Evolutionary conservation across 2,329 filamentous ascomycete species (phyloP), one percentile per base, ranked within the genome.

Genomic region (Dactylonectria macrodidyma): DNA sequence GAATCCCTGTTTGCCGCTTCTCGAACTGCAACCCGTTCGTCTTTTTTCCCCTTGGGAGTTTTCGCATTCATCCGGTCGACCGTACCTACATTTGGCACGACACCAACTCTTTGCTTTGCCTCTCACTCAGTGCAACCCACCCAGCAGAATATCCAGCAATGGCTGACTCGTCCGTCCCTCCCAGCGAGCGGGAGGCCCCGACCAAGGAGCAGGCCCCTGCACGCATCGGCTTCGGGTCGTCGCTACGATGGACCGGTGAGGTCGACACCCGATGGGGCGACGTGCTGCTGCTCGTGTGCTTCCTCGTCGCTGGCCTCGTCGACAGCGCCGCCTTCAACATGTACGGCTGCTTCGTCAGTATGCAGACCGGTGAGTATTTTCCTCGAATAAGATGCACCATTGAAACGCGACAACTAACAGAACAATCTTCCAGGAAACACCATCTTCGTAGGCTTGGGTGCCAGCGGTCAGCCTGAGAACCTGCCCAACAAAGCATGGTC

Each of bases 311-410:
- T 3, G 75, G 75, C 19, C 68, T 76, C 1, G 75, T 76, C 5
- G 75, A 76, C 38, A 76, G 75, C 44, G 74, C 75, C 6, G 75
- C 75, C 1, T 76, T 76, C 30, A 76, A 75, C 65, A 71, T 76
- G 74, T 76, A 76, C 6, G 75, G 75, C 1, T 76, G 75, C 59
- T 76, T 76, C 67, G 75, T 76, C 54, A 76, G 75, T 70, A 76
- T 76, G 75, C 75, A 76, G 10, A 76, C 75, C 58, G 75, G 75
- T 76, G 14, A 60, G 71, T 19, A 19, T 19, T 19, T 62, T 3
- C 33, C n/a, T 44, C 14, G 8, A 7, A 30, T 5, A 7, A 4
- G 26, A 30, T 7, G 7, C 26, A 2, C 4, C 26, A 30, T 30
- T 30, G 26, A 30, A 2, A 30, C 7, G 26, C 26, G 26, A 30